Conservation (phyloP, 768 basidiomycete species). For the Tricholoma saponaceum region DNA sequence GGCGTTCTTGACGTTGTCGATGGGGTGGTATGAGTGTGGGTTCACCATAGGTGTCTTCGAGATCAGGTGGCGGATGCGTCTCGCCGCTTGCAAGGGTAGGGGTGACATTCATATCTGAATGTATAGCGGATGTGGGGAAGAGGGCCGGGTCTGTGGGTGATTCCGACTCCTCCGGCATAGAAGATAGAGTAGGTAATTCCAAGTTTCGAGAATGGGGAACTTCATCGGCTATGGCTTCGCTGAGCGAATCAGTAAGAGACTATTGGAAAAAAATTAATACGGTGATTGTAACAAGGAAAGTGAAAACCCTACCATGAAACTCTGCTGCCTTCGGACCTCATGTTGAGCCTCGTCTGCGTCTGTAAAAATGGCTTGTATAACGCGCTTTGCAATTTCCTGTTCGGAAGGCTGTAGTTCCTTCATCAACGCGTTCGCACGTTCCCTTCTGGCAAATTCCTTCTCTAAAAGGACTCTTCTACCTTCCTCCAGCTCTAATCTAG, state of each 20-base stretch:
- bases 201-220: conserved; percentile 32
- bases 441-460: conserved; percentile 51
- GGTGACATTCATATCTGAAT: conserved; percentile 4
- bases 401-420: conserved; percentile 58
- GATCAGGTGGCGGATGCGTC: background rate
- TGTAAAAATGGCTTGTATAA: conserved; percentile 64
- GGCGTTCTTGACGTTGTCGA: conserved; percentile 40
- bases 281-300: background rate
- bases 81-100: conserved; percentile 5
- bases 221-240: conserved; percentile 52
- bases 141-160: conserved; percentile 9
- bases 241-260: conserved; percentile 52
- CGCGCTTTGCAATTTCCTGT: conserved; percentile 60
- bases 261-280: conserved; percentile 17
- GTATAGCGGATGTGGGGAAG: conserved; percentile 1
- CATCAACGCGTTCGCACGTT: conserved; percentile 51
- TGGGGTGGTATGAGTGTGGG: conserved; percentile 10
- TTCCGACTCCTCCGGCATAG: conserved; percentile 30
- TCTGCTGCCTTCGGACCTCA: conserved; percentile 52
- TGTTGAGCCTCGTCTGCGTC: conserved; percentile 46
- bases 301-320: conserved; percentile 47
- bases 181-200: conserved; percentile 28
- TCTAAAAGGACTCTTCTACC: conserved; percentile 47
- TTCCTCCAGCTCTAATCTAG: conserved; percentile 62
- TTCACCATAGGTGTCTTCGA: conserved; percentile 4